phyloP scores from a whole-genome alignment of 805 yeast genomes.

The Tetrapisispora nanseiensis region DNA sequence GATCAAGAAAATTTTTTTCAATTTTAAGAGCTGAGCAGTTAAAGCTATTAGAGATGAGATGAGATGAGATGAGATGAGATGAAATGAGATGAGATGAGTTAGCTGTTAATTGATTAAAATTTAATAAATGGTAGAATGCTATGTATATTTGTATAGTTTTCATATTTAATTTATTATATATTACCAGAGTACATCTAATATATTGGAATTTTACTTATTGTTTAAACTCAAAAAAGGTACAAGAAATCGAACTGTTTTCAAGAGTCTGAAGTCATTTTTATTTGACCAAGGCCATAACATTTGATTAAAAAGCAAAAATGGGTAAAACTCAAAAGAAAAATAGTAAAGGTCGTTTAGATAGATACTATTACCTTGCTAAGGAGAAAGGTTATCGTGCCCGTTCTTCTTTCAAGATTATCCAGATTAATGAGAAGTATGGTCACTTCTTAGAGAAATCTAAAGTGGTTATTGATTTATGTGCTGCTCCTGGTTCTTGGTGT shows the following conservation, averaged over 20 bases:
- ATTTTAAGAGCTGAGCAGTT: too few species aligned
- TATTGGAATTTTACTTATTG: not conserved
- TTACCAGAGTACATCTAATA: too few species aligned
- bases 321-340: constrained; percentile 91
- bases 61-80: constrained; percentile 3
- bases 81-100: not conserved
- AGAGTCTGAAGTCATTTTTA: not conserved
- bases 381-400: constrained; percentile 99
- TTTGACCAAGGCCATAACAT: not conserved
- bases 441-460: constrained; percentile 89
- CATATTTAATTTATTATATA: too few species aligned
- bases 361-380: constrained; percentile 91
- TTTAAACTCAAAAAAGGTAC: not conserved
- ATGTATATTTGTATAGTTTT: too few species aligned
- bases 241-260: not conserved
- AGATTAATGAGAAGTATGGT: constrained; percentile 92
- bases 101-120: not conserved
- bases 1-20: not conserved
- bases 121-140: too few species aligned
- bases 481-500: constrained; percentile 99
- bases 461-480: constrained; percentile 95
- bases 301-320: constrained; percentile 33
- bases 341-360: constrained; percentile 98
- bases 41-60: too few species aligned
- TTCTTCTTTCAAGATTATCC: constrained; percentile 91